Conservation (phyloP, 192 early-diverging fungal genomes). For the Umbelopsis vinacea region DNA sequence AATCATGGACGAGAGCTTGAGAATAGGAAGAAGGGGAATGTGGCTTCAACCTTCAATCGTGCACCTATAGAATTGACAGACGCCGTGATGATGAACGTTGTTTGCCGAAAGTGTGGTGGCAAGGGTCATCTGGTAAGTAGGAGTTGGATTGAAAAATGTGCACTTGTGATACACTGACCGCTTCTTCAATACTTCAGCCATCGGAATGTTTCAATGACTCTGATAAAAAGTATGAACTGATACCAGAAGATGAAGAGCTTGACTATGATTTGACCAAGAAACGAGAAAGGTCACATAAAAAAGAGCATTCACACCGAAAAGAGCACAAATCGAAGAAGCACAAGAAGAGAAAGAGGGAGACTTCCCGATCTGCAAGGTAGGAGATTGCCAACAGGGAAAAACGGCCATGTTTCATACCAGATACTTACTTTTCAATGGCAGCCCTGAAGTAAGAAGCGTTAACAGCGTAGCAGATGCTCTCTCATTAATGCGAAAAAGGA, state of each 20-base stretch:
- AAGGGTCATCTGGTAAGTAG: conserved; percentile 43
- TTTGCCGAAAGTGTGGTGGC: conserved; percentile 49
- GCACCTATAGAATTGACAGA: conserved; percentile 43
- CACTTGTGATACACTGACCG: neutral
- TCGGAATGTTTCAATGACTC: conserved; percentile 26
- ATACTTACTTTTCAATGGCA: neutral
- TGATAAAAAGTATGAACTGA: conserved; percentile 42
- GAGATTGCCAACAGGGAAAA: no score
- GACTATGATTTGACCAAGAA: neutral
- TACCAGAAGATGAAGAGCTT: conserved; percentile 33
- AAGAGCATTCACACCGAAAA: neutral
- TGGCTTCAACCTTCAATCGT: conserved; percentile 40
- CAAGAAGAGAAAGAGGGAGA: conserved; percentile 49
- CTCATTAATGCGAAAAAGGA: neutral
- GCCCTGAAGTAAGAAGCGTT: neutral
- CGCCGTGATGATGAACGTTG: conserved; percentile 40
- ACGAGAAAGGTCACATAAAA: neutral
- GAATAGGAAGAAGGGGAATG: conserved; percentile 27
- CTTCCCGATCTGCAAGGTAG: conserved; percentile 5
- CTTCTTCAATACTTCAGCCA: neutral
- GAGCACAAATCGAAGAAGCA: conserved; percentile 53
- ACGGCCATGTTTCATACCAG: neutral
- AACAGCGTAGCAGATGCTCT: neutral
- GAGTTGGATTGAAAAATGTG: conserved; percentile 6
- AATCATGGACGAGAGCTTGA: conserved; percentile 38